phyloP scores from a whole-genome alignment of 2,329 filamentous ascomycete species.

The Neofusicoccum laricinum region DNA sequence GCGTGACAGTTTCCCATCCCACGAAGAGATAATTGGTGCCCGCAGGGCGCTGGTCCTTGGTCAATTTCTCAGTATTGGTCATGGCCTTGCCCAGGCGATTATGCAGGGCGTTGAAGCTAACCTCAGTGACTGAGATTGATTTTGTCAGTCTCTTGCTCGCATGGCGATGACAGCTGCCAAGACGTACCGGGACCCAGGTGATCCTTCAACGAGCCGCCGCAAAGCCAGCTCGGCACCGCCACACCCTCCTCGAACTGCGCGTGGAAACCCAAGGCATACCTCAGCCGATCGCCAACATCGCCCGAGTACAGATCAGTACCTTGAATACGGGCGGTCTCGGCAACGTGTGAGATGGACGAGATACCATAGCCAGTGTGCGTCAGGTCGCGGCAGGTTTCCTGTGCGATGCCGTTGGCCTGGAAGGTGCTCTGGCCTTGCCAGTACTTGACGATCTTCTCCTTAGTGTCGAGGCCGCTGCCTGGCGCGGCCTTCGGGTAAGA shows the following conservation, averaged over 20 bases:
- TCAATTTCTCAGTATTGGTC: not conserved
- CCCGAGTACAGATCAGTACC: not conserved
- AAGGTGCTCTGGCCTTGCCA: not conserved
- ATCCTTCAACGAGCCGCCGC: not conserved
- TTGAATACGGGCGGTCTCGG: not conserved
- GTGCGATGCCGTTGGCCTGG: not conserved
- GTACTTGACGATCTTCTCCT: not conserved
- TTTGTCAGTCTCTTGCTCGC: not conserved
- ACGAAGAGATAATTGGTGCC: not conserved
- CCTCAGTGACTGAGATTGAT: not conserved
- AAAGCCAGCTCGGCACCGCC: not conserved
- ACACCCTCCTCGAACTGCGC: not conserved
- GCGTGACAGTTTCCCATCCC: not conserved
- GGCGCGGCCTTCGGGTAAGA: not conserved
- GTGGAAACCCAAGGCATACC: not conserved
- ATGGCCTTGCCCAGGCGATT: not conserved
- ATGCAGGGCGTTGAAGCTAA: not conserved
- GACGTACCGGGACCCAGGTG: not conserved
- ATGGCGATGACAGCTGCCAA: not conserved
- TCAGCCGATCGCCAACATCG: not conserved
- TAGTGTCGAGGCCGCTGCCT: not conserved
- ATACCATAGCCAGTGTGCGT: not conserved
- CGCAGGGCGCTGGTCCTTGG: not conserved
- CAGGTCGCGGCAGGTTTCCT: not conserved
- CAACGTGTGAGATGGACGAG: not conserved